Percentiles rank a stretch among this genome's conserved stretches.
Conservation (phyloP, 257 asterid genomes). For the Fraxinus cuspidata region DNA sequence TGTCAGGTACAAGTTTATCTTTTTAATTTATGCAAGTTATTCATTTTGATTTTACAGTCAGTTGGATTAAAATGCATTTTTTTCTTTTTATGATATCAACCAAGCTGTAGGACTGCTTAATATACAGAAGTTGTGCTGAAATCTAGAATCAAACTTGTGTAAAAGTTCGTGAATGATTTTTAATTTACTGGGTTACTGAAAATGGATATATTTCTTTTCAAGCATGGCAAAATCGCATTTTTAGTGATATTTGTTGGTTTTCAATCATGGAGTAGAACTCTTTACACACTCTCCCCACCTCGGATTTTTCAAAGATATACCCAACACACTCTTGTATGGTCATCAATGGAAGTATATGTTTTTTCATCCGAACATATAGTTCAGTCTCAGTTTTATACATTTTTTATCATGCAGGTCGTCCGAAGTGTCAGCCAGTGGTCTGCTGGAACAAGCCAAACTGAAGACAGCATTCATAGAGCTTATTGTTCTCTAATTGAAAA, state of each 20-base stretch:
- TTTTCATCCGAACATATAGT: too few relatives aligned
- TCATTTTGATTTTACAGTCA: too few relatives aligned
- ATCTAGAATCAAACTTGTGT: not conserved
- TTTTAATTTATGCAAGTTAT: not conserved
- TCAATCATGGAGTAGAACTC: too few relatives aligned
- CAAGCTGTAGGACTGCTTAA: not conserved
- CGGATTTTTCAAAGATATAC: too few relatives aligned
- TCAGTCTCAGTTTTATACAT: not conserved
- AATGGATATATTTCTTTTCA: not conserved
- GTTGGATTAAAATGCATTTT: too few relatives aligned
- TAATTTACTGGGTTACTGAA: conserved; percentile 4
- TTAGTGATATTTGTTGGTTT: not conserved
- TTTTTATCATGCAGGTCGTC: conserved; percentile 54
- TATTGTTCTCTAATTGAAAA: conserved; percentile 85
- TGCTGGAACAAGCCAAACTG: conserved; percentile 92
- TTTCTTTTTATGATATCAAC: too few relatives aligned
- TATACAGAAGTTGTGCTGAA: not conserved
- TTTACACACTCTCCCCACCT: too few relatives aligned
- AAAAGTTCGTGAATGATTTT: not conserved
- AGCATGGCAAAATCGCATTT: not conserved
- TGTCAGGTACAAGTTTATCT: conserved; percentile 61
- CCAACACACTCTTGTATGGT: too few relatives aligned
- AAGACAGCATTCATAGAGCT: conserved; percentile 96
- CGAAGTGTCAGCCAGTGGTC: conserved; percentile 99
- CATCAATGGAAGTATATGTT: too few relatives aligned